These are phyloP conservation scores for Annulohypoxylon nitens DNA, from an alignment of 495 filamentous ascomycete species.

Conservation along the genomic window DNA sequence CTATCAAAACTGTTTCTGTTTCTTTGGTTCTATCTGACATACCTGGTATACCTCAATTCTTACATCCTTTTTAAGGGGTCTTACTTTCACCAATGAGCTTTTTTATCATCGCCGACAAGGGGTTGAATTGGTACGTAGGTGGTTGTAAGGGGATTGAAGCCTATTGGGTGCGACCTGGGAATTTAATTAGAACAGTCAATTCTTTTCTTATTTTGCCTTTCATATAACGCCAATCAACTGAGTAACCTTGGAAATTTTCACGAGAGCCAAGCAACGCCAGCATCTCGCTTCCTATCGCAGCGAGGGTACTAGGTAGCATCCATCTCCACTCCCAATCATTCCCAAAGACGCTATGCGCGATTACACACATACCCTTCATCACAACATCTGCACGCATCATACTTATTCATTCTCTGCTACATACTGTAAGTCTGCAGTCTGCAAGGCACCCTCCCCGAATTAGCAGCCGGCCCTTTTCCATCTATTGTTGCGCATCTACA, in stretches of 20 bases:
- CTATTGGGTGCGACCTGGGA: conserved; percentile 2
- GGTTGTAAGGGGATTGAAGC: conserved; percentile 19
- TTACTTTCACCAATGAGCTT: not conserved
- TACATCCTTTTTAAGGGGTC: not conserved
- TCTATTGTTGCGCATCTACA: conserved; percentile 9
- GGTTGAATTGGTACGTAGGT: not conserved
- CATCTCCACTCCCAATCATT: conserved; percentile 7
- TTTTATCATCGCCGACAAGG: conserved; percentile 1
- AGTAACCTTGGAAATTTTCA: conserved; percentile 4
- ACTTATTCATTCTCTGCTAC: conserved; percentile 11
- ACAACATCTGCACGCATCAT: conserved; percentile 15
- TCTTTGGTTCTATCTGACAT: conserved; percentile 10
- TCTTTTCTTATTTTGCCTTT: conserved; percentile 11
- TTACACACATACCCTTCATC: conserved; percentile 16
- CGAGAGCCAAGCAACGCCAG: not conserved
- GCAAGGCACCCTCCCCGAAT: conserved; percentile 26
- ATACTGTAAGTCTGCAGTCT: conserved; percentile 7
- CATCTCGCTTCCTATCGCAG: not conserved
- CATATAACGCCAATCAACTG: not conserved
- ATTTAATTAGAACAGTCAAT: conserved; percentile 19
- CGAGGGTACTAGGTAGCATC: not conserved
- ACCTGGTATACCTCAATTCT: not conserved
- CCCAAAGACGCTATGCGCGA: conserved; percentile 18
- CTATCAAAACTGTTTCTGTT: not conserved
- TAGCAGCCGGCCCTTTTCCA: conserved; percentile 36